These are phyloP conservation scores for Penicillium angulare DNA, from an alignment of 495 filamentous ascomycete species.

Conservation along the genomic window DNA sequence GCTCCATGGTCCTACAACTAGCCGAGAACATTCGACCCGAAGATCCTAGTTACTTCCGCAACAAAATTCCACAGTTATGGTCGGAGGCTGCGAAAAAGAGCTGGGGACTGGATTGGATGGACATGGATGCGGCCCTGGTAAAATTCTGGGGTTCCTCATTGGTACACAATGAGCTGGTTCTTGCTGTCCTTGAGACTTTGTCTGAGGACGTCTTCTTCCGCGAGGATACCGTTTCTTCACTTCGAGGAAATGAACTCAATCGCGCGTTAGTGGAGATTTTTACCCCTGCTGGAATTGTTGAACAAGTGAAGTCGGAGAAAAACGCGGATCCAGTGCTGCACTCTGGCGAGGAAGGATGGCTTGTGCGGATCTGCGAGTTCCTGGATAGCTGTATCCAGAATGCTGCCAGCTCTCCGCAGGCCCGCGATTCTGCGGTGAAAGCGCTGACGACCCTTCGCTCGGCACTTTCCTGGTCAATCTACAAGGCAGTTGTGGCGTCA, in stretches of 20 bases:
- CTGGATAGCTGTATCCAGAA: conserved; percentile 70
- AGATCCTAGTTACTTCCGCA: conserved; percentile 82
- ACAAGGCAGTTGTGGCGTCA: conserved; percentile 70
- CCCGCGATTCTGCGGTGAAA: conserved; percentile 63
- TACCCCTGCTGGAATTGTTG: conserved; percentile 71
- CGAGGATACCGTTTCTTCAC: conserved; percentile 79
- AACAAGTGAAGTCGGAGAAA: conserved; percentile 70
- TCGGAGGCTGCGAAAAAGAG: conserved; percentile 88
- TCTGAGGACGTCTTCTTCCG: conserved; percentile 92
- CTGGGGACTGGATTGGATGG: conserved; percentile 87
- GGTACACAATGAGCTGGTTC: conserved; percentile 75
- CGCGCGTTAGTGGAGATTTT: conserved; percentile 91
- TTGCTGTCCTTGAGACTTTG: conserved; percentile 83
- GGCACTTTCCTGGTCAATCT: conserved; percentile 78
- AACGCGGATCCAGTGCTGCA: conserved; percentile 59
- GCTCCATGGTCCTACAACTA: conserved; percentile 72
- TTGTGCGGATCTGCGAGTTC: conserved; percentile 71
- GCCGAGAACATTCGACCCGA: conserved; percentile 67
- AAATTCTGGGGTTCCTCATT: conserved; percentile 74
- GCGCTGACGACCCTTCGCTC: conserved; percentile 73
- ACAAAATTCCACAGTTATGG: conserved; percentile 96
- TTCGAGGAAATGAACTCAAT: conserved; percentile 80
- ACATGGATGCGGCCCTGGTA: conserved; percentile 86
- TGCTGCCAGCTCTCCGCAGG: conserved; percentile 60
- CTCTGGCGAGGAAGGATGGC: conserved; percentile 82